A percentile compares a stretch with the other conserved stretches of the same genome.
These are phyloP conservation scores for Monocercomonoides exilis DNA, from an alignment of 78 protist genomes.

Conservation along the genomic window DNA sequence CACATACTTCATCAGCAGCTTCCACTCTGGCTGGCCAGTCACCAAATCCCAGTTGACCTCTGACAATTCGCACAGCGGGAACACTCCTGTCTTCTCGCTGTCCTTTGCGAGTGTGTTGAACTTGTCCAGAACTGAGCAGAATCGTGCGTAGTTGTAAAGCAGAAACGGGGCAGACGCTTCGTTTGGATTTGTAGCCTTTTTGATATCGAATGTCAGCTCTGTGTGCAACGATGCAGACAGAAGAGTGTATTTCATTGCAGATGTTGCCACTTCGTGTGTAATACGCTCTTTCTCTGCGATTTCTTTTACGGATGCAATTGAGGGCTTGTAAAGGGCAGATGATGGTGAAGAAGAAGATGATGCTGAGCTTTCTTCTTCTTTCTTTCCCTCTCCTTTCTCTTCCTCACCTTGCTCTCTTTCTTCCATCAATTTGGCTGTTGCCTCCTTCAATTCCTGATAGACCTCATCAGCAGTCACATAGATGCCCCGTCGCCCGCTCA, in stretches of 20 bases:
- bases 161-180: constrained; percentile 34
- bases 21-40: constrained; percentile 38
- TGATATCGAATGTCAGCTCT: constrained; percentile 31
- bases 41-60: constrained; percentile 13
- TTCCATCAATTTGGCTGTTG: constrained; percentile 1
- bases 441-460: constrained; percentile 19
- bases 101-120: background rate
- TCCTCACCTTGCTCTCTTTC: constrained; percentile 4
- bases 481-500: constrained; percentile 45
- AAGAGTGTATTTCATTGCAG: constrained; percentile 35
- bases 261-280: constrained; percentile 33
- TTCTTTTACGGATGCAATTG: background rate
- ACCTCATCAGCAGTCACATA: constrained; percentile 44
- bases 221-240: constrained; percentile 1
- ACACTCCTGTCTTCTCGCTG: background rate
- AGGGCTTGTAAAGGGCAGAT: background rate
- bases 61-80: background rate
- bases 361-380: background rate
- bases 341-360: too few species aligned
- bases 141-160: constrained; percentile 41
- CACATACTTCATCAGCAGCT: constrained; percentile 31
- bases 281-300: constrained; percentile 19
- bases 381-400: background rate
- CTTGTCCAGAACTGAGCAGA: constrained; percentile 28
- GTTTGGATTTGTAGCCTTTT: constrained; percentile 30